Evolutionary conservation across 345 rosid species (phyloP).

Genomic region (Capsella bursapastoris): DNA sequence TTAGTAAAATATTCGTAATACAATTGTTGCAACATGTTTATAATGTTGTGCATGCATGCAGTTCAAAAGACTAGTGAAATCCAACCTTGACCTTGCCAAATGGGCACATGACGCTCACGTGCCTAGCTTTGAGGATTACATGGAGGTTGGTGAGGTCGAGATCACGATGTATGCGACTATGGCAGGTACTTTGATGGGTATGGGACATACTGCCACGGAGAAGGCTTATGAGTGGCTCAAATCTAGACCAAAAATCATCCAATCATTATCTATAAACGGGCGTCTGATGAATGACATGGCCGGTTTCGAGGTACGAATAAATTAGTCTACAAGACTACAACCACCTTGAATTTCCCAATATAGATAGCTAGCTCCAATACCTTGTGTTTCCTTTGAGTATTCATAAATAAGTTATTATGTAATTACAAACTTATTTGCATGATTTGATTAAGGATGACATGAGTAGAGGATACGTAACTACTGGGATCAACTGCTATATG

Average conservation of each 20-base stretch:
- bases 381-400: not conserved
- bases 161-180: not conserved
- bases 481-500: slow-evolving; percentile 25
- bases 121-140: slow-evolving; percentile 30
- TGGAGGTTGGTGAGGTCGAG: slow-evolving; percentile 37
- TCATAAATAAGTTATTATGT: not conserved
- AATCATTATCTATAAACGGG: not conserved
- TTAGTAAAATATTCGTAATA: not conserved
- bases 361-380: not conserved
- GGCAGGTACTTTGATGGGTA: slow-evolving; percentile 19
- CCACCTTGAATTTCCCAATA: not conserved
- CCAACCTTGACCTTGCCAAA: slow-evolving; percentile 16
- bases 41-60: not conserved
- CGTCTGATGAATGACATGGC: slow-evolving; percentile 37
- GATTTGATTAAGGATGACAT: slow-evolving; percentile 42
- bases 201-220: slow-evolving; percentile 19
- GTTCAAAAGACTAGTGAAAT: slow-evolving; percentile 20
- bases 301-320: slow-evolving; percentile 23
- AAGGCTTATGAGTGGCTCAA: slow-evolving; percentile 30
- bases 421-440: not conserved
- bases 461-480: slow-evolving; percentile 28
- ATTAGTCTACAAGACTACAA: not conserved
- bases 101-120: slow-evolving; percentile 6
- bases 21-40: not conserved
- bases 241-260: slow-evolving; percentile 23